These are phyloP conservation scores for Globisporangium nagaii DNA, from an alignment of 352 stramenopile genomes.

Conservation along the genomic window DNA sequence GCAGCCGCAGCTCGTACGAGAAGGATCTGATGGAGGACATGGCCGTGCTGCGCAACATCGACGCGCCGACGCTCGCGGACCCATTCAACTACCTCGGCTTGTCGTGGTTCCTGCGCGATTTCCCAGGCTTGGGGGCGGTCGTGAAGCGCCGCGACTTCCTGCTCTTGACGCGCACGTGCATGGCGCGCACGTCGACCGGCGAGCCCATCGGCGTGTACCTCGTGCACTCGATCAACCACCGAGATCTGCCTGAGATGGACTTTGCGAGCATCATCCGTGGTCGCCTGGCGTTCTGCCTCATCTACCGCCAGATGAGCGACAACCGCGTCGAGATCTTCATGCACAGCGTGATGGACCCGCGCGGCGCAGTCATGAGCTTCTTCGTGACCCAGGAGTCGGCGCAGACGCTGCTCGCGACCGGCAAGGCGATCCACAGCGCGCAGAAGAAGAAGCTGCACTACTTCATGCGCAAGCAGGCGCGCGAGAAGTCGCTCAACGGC, in stretches of 20 bases:
- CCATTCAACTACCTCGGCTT: slow-evolving; percentile 58
- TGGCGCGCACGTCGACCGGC: slow-evolving; percentile 26
- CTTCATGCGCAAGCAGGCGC: slow-evolving; percentile 23
- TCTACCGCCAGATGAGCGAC: slow-evolving; percentile 35
- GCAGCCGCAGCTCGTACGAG: slow-evolving; percentile 23
- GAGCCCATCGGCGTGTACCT: slow-evolving; percentile 45
- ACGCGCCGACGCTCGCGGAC: slow-evolving; percentile 32
- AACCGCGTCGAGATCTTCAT: slow-evolving; percentile 36
- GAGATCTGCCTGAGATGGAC: slow-evolving; percentile 32
- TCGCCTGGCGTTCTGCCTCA: slow-evolving; percentile 29
- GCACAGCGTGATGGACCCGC: slow-evolving; percentile 29
- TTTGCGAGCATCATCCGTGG: slow-evolving; percentile 30
- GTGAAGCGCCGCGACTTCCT: slow-evolving; percentile 43
- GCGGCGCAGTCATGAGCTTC: slow-evolving; percentile 28
- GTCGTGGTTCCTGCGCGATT: slow-evolving; percentile 29
- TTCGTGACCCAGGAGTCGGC: slow-evolving; percentile 29
- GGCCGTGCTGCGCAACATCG: slow-evolving; percentile 38
- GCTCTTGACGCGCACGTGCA: slow-evolving; percentile 28
- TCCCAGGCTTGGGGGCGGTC: slow-evolving; percentile 22
- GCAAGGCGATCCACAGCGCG: slow-evolving; percentile 27
- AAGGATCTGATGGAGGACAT: slow-evolving; percentile 49
- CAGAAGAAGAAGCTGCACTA: slow-evolving; percentile 57
- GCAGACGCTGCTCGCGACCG: slow-evolving; percentile 18
- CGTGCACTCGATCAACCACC: slow-evolving; percentile 47
- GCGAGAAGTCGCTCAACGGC: too few species aligned